A percentile compares a stretch with the other conserved stretches of the same genome.
Conservation (phyloP, 2,329 filamentous ascomycete genomes). For the Aspergillus texensis region DNA sequence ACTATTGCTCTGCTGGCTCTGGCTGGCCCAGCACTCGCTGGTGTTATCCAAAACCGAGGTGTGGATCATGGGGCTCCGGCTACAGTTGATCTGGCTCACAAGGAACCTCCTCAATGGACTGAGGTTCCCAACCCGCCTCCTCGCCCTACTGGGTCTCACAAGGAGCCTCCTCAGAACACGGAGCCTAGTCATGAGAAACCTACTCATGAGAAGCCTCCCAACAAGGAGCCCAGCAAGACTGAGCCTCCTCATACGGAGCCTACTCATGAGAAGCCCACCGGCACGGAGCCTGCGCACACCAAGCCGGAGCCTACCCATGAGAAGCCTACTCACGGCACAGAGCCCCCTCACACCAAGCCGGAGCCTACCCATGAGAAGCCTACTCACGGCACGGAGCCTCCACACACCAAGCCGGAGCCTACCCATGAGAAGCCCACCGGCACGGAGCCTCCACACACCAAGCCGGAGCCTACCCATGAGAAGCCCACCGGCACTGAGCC, state of each 20-base stretch:
- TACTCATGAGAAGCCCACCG: background rate
- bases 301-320: background rate
- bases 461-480: background rate
- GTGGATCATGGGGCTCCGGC: slow-evolving; percentile 14
- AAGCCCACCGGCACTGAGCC: background rate
- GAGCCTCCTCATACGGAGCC: background rate
- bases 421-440: background rate
- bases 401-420: background rate
- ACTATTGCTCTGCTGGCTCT: slow-evolving; percentile 39
- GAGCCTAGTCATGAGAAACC: background rate
- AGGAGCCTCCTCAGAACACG: background rate
- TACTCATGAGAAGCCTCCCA: too few relatives aligned
- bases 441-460: background rate
- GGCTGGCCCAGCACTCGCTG: slow-evolving; percentile 39
- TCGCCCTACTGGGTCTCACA: background rate
- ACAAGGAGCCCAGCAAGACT: background rate
- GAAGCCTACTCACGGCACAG: background rate
- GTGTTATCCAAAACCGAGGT: slow-evolving; percentile 27
- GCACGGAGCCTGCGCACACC: background rate
- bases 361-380: background rate
- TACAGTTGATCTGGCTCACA: slow-evolving; percentile 11
- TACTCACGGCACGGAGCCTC: background rate
- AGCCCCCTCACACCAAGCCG: background rate
- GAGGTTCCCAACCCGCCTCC: background rate
- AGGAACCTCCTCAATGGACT: background rate